Base-by-base conservation (phyloP, 1,284 basidiomycete species). In the Exsudoporus floridanus region DNA sequence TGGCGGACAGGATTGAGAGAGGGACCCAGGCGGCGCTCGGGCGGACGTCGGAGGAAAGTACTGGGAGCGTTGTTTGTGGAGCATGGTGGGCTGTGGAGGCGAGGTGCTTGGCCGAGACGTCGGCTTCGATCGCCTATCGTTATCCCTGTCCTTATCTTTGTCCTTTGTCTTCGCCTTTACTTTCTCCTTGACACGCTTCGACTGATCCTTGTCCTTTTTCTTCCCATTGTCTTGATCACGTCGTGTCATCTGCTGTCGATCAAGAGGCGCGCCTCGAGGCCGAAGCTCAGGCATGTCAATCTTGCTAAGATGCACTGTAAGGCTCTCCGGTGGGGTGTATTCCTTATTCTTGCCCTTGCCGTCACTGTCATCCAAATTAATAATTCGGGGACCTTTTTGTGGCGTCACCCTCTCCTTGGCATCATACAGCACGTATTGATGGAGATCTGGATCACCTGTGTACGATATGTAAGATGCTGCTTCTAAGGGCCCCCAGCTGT, bases 341-440 rank as follows among this genome's bases (percentile, higher is more conserved):
- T 53, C 65, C 56, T 76, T 77, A 59, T 71, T 66, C 77, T 79
- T 53, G 58, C 62, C 51, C 74, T 73, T 51, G 64, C 67, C 18
- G 63, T 35, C 7, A 10, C 62, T 72, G 60, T 84, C 79, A 52
- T 85, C 77, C 19, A 90, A 74, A 47, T 88, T 86, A 63, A 91
- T 91, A 13, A 83, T 73, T 35, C 74, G 76, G 1, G 86, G 83
- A 2, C 81, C 82, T 57, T 83, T 86, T 43, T 70, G 72, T 44
- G 70, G 62, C 40, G 69, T 31, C 25, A 25, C 7, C n/a, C 4
- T 40, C 21, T 53, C 48, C 9, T 54, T 70, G 5, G 76, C 77
- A 52, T 90, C 87, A 59, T 89, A 85, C 4, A 84, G 72, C 35
- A 92, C 88, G 59, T 92, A 93, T 68, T 92, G 89, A 60, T 88